Evolutionary conservation across 1,139 yeast species (phyloP), one percentile per base, ranked within the genome.

Genomic region (Sugiyamaella pinicola): DNA sequence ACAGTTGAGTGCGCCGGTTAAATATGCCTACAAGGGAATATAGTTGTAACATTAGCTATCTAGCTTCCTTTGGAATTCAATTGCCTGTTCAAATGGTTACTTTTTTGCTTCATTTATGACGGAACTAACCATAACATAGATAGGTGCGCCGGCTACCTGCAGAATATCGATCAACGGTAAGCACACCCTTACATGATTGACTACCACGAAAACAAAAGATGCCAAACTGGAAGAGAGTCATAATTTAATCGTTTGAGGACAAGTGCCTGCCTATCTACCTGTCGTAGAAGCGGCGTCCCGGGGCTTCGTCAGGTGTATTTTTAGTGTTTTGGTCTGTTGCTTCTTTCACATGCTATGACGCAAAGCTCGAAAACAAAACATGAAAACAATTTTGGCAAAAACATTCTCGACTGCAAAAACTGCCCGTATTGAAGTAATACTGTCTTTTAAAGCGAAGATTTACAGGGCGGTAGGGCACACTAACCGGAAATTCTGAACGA

Each of bases 101-200:
- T 26, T 26, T 26, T 26, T 26, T 10, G 8, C n/a, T 26, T 26
- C n/a, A n/a, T n/a, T 7, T 26, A n/a, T 26, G 31, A 26, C 9
- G 9, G 31, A 31, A n/a, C 35, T 13, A 13, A n/a, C 35, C 17
- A 31, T 13, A n/a, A 31, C 9, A 8, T 13, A 31, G 17, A 13
- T 26, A 26, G 17, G 29, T 42, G 47, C 47, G 38, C 37, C 47
- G 47, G 47, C 47, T 42, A 42, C 47, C 47, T 42, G 47, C 47
- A 42, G 47, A 28, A 29, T 19, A 12, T 13, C 21, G 47, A 42
- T 42, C 47, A 10, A 17, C 47, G 26, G 12, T 15, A 21, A 19
- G 28, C 37, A 18, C 26, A 15, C 38, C 18, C 29, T 38, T 38
- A 31, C 35, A 31, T 31, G 13, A 31, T 8, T 4, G 18, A 18